phyloP scores from a whole-genome alignment of 139 green algal genomes.

The Chara braunii region DNA sequence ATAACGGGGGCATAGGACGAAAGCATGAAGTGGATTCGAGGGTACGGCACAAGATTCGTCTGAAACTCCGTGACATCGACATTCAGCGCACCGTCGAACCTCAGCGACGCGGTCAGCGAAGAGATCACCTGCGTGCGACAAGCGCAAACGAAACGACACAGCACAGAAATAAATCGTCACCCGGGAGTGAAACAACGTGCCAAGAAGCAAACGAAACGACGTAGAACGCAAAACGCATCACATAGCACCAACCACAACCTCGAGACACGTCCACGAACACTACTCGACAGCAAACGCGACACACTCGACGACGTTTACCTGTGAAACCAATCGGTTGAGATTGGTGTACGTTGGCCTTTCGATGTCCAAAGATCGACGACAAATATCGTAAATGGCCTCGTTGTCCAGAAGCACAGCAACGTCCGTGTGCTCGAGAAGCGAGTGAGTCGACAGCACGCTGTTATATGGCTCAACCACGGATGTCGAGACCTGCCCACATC shows the following conservation, averaged over 20 bases:
- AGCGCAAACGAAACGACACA: too few species aligned
- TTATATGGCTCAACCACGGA: conserved; percentile 59
- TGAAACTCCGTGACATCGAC: conserved; percentile 59
- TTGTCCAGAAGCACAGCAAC: conserved; percentile 55
- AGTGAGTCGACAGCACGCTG: conserved; percentile 54
- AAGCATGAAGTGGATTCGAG: conserved; percentile 57
- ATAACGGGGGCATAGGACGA: conserved; percentile 56
- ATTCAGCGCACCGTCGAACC: conserved; percentile 55
- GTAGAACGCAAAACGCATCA: too few species aligned
- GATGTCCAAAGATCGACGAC: conserved; percentile 52
- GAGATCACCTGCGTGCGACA: too few species aligned
- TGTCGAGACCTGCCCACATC: conserved; percentile 54
- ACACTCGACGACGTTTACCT: too few species aligned
- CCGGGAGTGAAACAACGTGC: too few species aligned
- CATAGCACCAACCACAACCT: too few species aligned
- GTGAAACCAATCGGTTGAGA: conserved; percentile 50
- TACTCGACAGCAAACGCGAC: too few species aligned
- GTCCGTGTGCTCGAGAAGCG: conserved; percentile 56
- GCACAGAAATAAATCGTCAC: too few species aligned
- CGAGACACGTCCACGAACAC: too few species aligned
- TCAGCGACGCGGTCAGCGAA: conserved; percentile 52
- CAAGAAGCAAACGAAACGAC: too few species aligned
- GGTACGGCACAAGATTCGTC: conserved; percentile 58
- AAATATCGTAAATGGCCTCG: conserved; percentile 57
- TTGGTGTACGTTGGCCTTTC: conserved; percentile 59